phyloP scores from a whole-genome alignment of 108 stramenopile species.

The Aurantiochytrium sp. region DNA sequence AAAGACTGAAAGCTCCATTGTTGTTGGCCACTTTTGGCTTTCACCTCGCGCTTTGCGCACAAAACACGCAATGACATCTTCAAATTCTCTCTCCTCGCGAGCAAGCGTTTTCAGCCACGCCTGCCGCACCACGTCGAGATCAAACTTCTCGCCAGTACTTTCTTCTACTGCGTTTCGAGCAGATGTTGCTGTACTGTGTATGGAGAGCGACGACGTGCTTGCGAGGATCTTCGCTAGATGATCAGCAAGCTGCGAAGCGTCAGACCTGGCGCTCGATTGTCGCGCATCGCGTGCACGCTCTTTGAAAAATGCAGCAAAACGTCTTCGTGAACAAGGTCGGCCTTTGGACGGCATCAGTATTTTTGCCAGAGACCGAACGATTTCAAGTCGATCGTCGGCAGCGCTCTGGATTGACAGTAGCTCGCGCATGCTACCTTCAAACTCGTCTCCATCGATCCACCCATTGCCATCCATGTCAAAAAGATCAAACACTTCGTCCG shows the following conservation, averaged over 20 bases:
- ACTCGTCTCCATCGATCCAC: neutral
- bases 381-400: neutral
- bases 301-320: neutral
- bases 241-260: neutral
- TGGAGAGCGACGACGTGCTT: neutral
- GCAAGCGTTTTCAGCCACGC: neutral
- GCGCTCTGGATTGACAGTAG: neutral
- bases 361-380: neutral
- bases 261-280: neutral
- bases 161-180: neutral
- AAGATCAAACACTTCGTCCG: neutral
- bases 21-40: neutral
- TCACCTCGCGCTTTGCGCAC: neutral
- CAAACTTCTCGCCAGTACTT: neutral
- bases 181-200: neutral
- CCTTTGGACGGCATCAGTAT: neutral
- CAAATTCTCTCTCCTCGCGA: neutral
- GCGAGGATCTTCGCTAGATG: neutral
- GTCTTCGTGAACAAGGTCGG: neutral
- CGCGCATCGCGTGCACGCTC: neutral
- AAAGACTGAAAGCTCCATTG: no score
- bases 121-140: neutral
- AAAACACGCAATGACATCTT: neutral
- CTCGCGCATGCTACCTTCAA: neutral
- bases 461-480: constrained; percentile 4